phyloP scores from a whole-genome alignment of 345 rosid species.

The Eucalyptus cloeziana region DNA sequence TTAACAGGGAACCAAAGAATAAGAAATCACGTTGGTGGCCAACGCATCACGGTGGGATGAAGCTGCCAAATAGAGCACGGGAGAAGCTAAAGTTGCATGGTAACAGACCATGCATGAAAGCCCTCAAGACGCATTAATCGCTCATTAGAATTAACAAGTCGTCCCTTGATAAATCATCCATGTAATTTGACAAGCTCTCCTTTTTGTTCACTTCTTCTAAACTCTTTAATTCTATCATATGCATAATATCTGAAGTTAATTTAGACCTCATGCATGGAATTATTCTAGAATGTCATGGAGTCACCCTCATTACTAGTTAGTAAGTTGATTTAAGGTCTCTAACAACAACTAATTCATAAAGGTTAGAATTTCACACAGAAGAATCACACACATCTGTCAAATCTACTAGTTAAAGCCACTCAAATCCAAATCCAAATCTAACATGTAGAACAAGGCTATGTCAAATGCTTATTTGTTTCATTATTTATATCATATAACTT shows the following conservation, averaged over 20 bases:
- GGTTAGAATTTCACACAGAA: too few species aligned
- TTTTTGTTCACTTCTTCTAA: not conserved
- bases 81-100: slow-evolving; percentile 8
- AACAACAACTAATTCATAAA: too few species aligned
- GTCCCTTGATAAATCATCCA: not conserved
- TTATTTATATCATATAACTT: not conserved
- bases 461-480: not conserved
- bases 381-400: not conserved
- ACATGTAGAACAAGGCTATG: not conserved
- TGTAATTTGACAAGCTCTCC: not conserved
- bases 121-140: not conserved
- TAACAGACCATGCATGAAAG: not conserved
- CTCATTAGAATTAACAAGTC: not conserved
- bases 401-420: not conserved
- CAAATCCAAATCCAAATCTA: not conserved
- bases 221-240: too few species aligned
- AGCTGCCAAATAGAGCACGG: slow-evolving; percentile 17
- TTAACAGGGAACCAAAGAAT: not conserved
- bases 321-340: too few species aligned
- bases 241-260: not conserved
- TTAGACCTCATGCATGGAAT: not conserved
- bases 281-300: not conserved
- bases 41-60: slow-evolving; percentile 4
- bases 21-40: slow-evolving; percentile 30
- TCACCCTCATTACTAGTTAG: too few species aligned